Conservation (phyloP, 768 basidiomycete genomes). For the Albatrellus ellisii region DNA sequence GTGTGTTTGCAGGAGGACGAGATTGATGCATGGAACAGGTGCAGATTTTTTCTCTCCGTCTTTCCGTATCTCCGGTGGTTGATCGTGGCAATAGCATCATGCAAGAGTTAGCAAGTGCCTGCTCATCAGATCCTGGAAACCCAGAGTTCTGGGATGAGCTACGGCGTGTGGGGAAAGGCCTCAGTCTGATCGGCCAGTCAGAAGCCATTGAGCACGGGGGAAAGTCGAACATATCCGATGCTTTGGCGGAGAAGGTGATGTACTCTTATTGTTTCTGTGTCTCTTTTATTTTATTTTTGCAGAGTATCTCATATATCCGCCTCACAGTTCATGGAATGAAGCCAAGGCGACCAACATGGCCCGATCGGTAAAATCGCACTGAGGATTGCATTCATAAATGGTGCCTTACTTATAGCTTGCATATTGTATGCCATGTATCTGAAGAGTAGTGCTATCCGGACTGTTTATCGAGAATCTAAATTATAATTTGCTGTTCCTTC, state of each 20-base stretch:
- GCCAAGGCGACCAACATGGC: too few relatives aligned
- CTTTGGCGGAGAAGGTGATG: constrained; percentile 40
- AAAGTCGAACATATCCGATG: constrained; percentile 41
- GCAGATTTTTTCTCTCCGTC: constrained; percentile 15
- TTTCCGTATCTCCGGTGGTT: background rate
- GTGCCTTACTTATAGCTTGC: too few relatives aligned
- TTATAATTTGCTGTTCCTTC: too few relatives aligned
- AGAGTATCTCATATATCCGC: too few relatives aligned
- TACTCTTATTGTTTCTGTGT: too few relatives aligned
- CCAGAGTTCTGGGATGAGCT: constrained; percentile 54
- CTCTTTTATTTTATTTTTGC: too few relatives aligned
- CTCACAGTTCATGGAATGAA: too few relatives aligned
- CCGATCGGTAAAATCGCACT: too few relatives aligned
- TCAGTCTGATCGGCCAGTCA: constrained; percentile 47
- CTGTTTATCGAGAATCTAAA: too few relatives aligned
- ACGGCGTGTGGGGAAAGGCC: constrained; percentile 26
- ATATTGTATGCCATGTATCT: too few relatives aligned
- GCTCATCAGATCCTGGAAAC: constrained; percentile 44
- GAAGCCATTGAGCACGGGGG: constrained; percentile 54
- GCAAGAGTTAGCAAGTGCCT: constrained; percentile 40
- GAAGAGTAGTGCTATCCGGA: too few relatives aligned
- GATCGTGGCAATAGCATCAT: constrained; percentile 38
- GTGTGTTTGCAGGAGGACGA: constrained; percentile 66
- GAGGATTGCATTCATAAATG: too few relatives aligned
- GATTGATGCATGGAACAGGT: constrained; percentile 73